Base-by-base conservation (phyloP, 106 monocot genomes). In the Iris macrosiphon region DNA sequence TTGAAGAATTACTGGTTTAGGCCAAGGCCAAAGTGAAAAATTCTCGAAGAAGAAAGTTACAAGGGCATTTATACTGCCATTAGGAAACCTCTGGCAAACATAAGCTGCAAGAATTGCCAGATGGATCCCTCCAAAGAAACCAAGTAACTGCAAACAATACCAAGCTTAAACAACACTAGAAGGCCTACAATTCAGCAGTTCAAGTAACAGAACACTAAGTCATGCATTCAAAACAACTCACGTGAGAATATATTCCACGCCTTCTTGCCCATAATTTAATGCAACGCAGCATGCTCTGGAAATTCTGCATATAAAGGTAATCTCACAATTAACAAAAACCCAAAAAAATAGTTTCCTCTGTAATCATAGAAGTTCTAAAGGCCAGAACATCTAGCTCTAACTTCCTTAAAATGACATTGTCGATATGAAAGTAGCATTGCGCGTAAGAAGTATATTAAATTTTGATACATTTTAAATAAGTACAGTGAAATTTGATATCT, bases 111-210 rank as follows among this genome's bases (percentile, higher is more conserved):
- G 79, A 20, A 84, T 70, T 42, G 84, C 67, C 67, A 71, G 50
- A 60, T 78, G 79, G 39, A 84, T 75, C 24, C 84, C 84, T 49
- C 79, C 75, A 60, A 75, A 68, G 59, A 74, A 84, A 13, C 79
- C 84, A 71, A 71, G 63, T 49, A 71, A 55, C 79, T 79, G 78
- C 40, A 64, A 35, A 17, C 3, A n/a, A n/a, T n/a, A n/a, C n/a
- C n/a, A n/a, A n/a, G n/a, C 10, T 19, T 49, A 4, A 48, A 8
- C 5, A 22, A n/a, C 23, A 62, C 23, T 22, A 39, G 22, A 23
- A n/a, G n/a, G 14, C 25, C 5, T 40, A 21, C 15, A 24, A 38
- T 27, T 10, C 57, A 12, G 4, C 16, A 41, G 21, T 12, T 40
- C 16, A 66, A 43, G n/a, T n/a, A n/a, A n/a, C 25, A 19, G 40